Conservation (phyloP, 2,329 filamentous ascomycete species). For the Fusarium beomiforme region DNA sequence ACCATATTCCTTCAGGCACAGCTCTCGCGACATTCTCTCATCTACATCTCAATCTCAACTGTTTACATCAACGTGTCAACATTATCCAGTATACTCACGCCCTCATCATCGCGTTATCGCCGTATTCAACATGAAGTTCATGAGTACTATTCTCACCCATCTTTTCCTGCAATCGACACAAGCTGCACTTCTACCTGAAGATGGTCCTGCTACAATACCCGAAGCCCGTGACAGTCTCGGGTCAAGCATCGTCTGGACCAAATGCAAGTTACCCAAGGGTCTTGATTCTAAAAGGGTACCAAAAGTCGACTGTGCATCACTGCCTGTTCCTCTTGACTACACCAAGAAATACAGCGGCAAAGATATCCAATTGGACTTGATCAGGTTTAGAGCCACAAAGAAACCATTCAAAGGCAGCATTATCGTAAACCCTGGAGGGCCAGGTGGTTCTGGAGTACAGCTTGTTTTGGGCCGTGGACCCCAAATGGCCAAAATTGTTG, state of each 20-base stretch:
- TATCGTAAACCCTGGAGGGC: neutral
- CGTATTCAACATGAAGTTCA: neutral
- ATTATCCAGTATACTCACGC: neutral
- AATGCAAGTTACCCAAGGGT: neutral
- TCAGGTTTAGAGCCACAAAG: neutral
- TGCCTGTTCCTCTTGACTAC: neutral
- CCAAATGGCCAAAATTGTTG: neutral
- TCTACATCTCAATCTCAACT: neutral
- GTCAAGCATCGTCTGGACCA: neutral
- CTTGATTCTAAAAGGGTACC: neutral
- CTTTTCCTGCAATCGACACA: neutral
- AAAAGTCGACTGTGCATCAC: neutral
- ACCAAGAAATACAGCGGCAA: neutral
- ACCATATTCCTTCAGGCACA: neutral
- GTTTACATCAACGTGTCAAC: neutral
- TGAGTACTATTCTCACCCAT: neutral
- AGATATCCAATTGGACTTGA: neutral
- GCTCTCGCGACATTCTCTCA: neutral
- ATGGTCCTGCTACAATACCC: neutral
- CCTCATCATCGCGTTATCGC: neutral
- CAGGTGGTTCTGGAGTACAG: accelerated
- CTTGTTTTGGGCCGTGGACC: neutral
- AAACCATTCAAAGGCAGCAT: neutral
- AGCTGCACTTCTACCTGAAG: neutral
- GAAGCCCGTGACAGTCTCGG: neutral